A percentile compares a stretch with the other conserved stretches of the same genome.
Evolutionary conservation across 73 alveolate genomes (phyloP).

Genomic region (Urostyla sp.): DNA sequence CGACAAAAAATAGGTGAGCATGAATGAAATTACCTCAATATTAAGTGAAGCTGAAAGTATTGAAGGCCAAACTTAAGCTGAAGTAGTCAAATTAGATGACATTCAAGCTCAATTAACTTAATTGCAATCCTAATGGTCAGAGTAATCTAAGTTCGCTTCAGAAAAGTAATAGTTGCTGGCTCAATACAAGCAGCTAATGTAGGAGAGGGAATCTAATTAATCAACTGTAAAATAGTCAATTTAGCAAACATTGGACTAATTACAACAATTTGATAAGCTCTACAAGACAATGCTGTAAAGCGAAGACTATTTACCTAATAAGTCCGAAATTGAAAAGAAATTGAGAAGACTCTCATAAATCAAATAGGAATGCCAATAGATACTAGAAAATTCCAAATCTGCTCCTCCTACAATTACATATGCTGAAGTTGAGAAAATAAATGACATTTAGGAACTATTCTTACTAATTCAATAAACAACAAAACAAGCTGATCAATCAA

Average conservation of each 20-base stretch:
- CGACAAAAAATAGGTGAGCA: no score
- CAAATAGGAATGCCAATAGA: neutral
- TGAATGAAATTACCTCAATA: no score
- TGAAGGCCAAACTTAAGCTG: no score
- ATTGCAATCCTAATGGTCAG: neutral
- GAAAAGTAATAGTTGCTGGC: neutral
- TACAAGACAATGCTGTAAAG: conserved; percentile 22
- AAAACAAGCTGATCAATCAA: neutral
- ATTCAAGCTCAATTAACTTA: neutral
- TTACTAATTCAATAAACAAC: neutral
- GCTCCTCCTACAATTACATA: neutral
- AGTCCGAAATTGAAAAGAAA: conserved; percentile 27
- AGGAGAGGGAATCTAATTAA: neutral
- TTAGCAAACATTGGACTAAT: neutral
- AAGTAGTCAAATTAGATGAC: neutral
- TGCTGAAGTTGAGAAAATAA: neutral
- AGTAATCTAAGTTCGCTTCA: neutral
- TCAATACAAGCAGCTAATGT: neutral
- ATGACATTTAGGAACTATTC: neutral
- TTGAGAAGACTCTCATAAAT: conserved; percentile 6
- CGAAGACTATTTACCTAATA: conserved; percentile 20
- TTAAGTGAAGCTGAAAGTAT: no score
- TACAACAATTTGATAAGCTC: conserved; percentile 3
- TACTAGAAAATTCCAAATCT: neutral
- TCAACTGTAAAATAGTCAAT: neutral